Conservation (phyloP, 495 filamentous ascomycete species). For the Bathelium albidoporum region DNA sequence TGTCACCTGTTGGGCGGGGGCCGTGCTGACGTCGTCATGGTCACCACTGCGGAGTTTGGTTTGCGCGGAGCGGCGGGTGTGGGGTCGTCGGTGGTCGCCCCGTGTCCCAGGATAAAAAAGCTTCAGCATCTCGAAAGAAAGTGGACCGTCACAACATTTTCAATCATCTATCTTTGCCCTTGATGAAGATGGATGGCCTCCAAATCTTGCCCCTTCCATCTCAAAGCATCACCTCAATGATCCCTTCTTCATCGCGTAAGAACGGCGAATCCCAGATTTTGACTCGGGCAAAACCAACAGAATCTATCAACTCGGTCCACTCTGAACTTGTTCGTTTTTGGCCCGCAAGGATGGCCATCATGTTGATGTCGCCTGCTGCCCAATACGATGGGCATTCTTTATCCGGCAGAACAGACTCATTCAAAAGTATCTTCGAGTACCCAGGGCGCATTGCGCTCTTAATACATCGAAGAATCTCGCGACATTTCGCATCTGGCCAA, state of each 20-base stretch:
- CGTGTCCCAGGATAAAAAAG: too few species aligned
- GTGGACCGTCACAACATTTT: too few species aligned
- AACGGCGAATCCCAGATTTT: constrained; percentile 3
- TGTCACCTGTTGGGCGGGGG: too few species aligned
- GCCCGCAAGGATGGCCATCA: constrained; percentile 9
- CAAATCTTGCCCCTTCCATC: neutral
- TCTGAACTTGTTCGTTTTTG: constrained; percentile 12
- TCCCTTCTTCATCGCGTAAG: neutral
- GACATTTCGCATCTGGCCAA: constrained; percentile 16
- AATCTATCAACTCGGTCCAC: constrained; percentile 11
- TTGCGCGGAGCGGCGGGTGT: too few species aligned
- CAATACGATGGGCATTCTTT: constrained; percentile 5
- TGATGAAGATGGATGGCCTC: neutral
- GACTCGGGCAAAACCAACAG: constrained; percentile 7
- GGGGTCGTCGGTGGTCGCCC: too few species aligned
- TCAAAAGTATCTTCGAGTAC: constrained; percentile 10
- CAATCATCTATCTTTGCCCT: too few species aligned
- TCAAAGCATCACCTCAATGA: neutral
- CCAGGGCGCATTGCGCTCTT: constrained; percentile 18
- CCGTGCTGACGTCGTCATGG: too few species aligned
- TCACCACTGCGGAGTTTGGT: too few species aligned
- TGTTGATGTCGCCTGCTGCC: neutral
- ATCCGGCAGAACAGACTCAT: constrained; percentile 12
- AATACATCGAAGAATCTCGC: constrained; percentile 10
- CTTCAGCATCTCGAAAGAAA: too few species aligned